Base-by-base conservation (phyloP, 495 filamentous ascomycete species). In the Letharia columbiana region DNA sequence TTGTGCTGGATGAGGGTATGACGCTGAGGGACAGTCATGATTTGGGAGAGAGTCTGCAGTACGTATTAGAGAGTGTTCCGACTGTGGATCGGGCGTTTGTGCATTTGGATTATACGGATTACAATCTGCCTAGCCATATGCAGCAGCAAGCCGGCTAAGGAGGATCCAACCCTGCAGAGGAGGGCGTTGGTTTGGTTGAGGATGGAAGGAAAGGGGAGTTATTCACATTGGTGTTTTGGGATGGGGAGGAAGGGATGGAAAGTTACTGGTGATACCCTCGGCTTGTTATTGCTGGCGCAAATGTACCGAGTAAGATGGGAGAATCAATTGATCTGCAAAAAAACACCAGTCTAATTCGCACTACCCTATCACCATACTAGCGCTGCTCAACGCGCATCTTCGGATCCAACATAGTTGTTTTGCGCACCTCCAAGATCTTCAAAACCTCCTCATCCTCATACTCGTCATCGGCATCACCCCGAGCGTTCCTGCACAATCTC, bases 41-140 rank as follows among this genome's bases (percentile, higher is more conserved):
- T 75, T 76, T 97, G 64, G 89, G 89, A 8, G 92, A 97, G 78
- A 90, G 86, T 68, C 73, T 97, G 75, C 89, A 94, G 75, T 96
- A 96, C 76, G 91, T 96, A 62, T 76, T 96, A 50, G 92, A 96
- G 76, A 91, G 87, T 60, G 89, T 96, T 35, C 91, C 91, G 5
- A 88, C 82, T 56, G 89, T 86, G 61, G 86, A 87, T 75, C 77
- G 84, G 9, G 83, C 80, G 17, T 87, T 87, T 79, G 90, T 95
- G 45, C 91, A 96, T 77, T 76, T 87, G 65, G 91, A 96, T 75
- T 96, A 96, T 74, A 79, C 86, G 28, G 82, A 82, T 40, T 92
- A 86, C 72, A 96, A 96, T 73, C 73, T 94, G 47, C 91, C 91
- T 2, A 95, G 83, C 33, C 91, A 96, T 74, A 87, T 96, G 89